phyloP scores from a whole-genome alignment of 2,329 filamentous ascomycete genomes.

The Pseudocercospora macadamiae region DNA sequence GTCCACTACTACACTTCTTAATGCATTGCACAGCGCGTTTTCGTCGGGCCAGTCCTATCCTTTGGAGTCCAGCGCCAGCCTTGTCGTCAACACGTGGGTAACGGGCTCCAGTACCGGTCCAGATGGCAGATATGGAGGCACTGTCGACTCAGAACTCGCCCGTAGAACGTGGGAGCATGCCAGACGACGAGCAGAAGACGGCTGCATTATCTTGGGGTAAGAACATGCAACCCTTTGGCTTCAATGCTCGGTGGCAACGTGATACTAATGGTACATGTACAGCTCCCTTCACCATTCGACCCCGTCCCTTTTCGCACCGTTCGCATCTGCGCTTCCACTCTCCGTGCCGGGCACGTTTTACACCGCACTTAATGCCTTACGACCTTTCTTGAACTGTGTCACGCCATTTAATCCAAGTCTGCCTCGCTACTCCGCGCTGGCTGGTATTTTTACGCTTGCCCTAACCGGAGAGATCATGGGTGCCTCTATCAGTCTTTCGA shows the following conservation, averaged over 20 bases:
- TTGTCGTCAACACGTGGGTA: slow-evolving; percentile 95
- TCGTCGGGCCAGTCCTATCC: slow-evolving; percentile 78
- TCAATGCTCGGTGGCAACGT: not conserved
- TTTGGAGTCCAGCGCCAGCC: slow-evolving; percentile 84
- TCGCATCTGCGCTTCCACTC: slow-evolving; percentile 79
- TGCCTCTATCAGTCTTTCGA: slow-evolving; percentile 76
- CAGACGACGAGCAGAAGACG: slow-evolving; percentile 89
- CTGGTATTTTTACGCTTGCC: slow-evolving; percentile 79
- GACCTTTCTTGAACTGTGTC: slow-evolving; percentile 83
- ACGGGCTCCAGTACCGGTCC: slow-evolving; percentile 73
- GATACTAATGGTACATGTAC: slow-evolving; percentile 18
- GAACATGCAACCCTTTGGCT: slow-evolving; percentile 32
- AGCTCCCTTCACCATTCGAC: slow-evolving; percentile 88
- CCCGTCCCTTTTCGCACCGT: slow-evolving; percentile 80
- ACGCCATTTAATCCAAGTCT: slow-evolving; percentile 88
- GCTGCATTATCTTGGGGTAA: slow-evolving; percentile 86
- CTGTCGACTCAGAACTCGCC: slow-evolving; percentile 77
- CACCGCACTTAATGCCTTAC: slow-evolving; percentile 77
- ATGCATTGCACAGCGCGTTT: slow-evolving; percentile 88
- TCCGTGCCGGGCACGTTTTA: slow-evolving; percentile 74
- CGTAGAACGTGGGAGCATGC: slow-evolving; percentile 94
- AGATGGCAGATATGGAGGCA: slow-evolving; percentile 72
- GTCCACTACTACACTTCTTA: slow-evolving; percentile 89
- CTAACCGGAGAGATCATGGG: slow-evolving; percentile 77
- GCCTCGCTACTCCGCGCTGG: slow-evolving; percentile 77